Base-by-base conservation (phyloP, 2,329 filamentous ascomycete species). In the Septoria linicola region DNA sequence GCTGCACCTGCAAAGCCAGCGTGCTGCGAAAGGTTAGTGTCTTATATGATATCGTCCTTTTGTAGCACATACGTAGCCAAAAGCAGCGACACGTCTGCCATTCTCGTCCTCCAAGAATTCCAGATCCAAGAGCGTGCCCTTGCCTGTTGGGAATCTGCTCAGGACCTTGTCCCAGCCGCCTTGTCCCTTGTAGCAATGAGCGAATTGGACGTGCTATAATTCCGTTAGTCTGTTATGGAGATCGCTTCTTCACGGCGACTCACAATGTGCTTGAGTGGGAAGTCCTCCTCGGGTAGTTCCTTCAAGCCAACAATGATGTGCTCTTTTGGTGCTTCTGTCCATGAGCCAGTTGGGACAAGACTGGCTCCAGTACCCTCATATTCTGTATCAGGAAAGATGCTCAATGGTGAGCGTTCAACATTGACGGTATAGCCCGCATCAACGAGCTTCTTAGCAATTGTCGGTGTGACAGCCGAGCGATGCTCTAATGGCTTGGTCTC, bases 101-200 rank as follows among this genome's bases (percentile, higher is more conserved):
- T 74, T 78, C 58, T 84, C 63, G 60, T 95, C 86, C 32, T 82
- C 80, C 31, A 96, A 77, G 69, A 96, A 96, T 68, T 96, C 91
- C 31, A 96, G 80, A 65, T 96, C 91, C 53, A 90, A 81, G 11
- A 96, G 81, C 0, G 81, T 85, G 60, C 89, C 88, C 48, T 83
- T 82, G 51, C 88, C 89, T 19, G 82, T 80, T 21, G 87, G 80
- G 70, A 90, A 96, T 49, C 91, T 80, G 51, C 83, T 78, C n/a
- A 96, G 81, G 4, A 89, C 87, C 35, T 81, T 79, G 51, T 88
- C 82, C 88, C 89, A 96, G 21, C 85, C 86, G 21, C 74, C 81
- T 72, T 93, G 89, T 60, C 60, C 61, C 58, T 70, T 70, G 60
- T 70, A 70, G 62, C 66, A 70, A 42, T 71, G 68, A 17, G 68